These are phyloP conservation scores for Kazachstania kunashirensis DNA, from an alignment of 805 yeast species.

Conservation along the genomic window DNA sequence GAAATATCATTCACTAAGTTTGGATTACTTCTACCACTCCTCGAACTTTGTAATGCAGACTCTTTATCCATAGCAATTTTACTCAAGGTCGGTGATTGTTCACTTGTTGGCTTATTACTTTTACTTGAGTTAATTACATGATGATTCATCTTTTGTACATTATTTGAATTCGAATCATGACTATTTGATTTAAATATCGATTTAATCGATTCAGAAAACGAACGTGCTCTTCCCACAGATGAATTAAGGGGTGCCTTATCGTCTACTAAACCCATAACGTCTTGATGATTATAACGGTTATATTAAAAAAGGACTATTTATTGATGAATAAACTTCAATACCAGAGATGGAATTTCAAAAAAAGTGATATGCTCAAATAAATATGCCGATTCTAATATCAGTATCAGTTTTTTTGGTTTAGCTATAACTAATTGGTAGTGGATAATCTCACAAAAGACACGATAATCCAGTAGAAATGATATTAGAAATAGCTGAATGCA, in stretches of 20 bases:
- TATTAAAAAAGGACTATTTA: too few relatives aligned
- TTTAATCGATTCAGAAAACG: constrained; percentile 22
- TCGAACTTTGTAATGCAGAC: constrained; percentile 15
- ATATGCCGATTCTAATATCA: too few relatives aligned
- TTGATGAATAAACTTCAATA: too few relatives aligned
- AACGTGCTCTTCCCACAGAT: constrained; percentile 16
- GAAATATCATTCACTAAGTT: constrained; percentile 1
- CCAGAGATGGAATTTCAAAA: too few relatives aligned
- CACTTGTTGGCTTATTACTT: not conserved
- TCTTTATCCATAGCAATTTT: constrained; percentile 15
- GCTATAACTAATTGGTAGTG: too few relatives aligned
- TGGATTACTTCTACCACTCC: constrained; percentile 7
- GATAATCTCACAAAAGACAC: too few relatives aligned
- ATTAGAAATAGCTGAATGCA: too few relatives aligned
- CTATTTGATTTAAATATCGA: constrained; percentile 17
- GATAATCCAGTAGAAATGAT: too few relatives aligned
- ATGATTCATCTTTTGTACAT: not conserved
- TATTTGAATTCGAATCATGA: not conserved
- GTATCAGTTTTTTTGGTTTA: too few relatives aligned
- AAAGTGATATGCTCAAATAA: too few relatives aligned
- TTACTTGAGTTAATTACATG: not conserved
- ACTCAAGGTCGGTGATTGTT: not conserved
- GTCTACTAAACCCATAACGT: too few relatives aligned
- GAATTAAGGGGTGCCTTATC: constrained; percentile 5
- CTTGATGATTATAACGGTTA: too few relatives aligned